phyloP scores from a whole-genome alignment of 495 filamentous ascomycete species.

The Hypoxylon lenormandii region DNA sequence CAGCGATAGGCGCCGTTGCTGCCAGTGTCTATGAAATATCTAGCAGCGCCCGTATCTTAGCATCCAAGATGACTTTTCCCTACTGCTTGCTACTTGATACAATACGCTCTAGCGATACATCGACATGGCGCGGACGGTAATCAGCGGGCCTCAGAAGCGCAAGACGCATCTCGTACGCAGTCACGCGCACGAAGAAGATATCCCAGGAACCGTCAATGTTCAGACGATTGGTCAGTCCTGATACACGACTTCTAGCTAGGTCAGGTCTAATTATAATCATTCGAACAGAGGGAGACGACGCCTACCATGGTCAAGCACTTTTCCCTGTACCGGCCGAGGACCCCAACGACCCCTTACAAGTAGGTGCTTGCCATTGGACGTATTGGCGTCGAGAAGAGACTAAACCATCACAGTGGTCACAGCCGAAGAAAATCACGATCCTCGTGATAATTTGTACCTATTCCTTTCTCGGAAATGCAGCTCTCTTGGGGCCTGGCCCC shows the following conservation, averaged over 20 bases:
- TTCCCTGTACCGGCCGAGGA: slow-evolving; percentile 70
- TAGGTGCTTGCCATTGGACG: slow-evolving; percentile 20
- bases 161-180: slow-evolving; percentile 49
- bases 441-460: slow-evolving; percentile 65
- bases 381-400: not conserved
- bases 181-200: slow-evolving; percentile 69
- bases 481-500: slow-evolving; percentile 65
- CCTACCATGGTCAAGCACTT: slow-evolving; percentile 69
- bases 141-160: not conserved
- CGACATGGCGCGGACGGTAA: slow-evolving; percentile 20
- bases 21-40: not conserved
- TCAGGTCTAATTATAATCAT: slow-evolving; percentile 1
- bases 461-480: slow-evolving; percentile 69
- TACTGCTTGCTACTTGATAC: not conserved
- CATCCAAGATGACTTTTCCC: not conserved
- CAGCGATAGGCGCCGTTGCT: not conserved
- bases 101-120: not conserved
- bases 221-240: slow-evolving; percentile 50
- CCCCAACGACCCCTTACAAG: slow-evolving; percentile 70
- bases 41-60: not conserved
- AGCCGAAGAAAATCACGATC: slow-evolving; percentile 68
- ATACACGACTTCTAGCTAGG: not conserved
- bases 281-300: slow-evolving; percentile 66
- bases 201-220: slow-evolving; percentile 70
- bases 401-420: slow-evolving; percentile 60